Base-by-base conservation (phyloP, 1,284 basidiomycete genomes). In the Apiotrichum laibachii region DNA sequence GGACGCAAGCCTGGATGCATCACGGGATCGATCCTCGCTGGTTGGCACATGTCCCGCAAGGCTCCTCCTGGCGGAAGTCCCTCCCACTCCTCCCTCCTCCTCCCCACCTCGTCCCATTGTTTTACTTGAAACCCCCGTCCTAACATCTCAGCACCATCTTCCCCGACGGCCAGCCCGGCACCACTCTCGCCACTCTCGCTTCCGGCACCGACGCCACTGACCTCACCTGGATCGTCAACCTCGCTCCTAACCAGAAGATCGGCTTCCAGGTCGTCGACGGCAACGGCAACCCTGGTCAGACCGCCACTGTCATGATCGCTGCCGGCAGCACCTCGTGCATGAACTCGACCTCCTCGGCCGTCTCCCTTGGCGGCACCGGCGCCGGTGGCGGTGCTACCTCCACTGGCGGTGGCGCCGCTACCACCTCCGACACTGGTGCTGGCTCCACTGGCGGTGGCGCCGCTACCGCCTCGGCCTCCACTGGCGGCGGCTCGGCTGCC, bases 121-220 rank as follows among this genome's bases (percentile, higher is more conserved):
- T 31, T 31, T 31, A 7, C 7, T 31, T 31, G 26, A 31, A 4
- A 3, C 3, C 7, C 26, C 26, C 26, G 26, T 31, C 4, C 26
- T 31, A 31, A 31, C 26, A 31, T 31, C 26, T 7, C 62, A 72
- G 70, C 48, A 62, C 83, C 43, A 70, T 88, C 63, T 75, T 89
- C 60, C 88, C 88, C 56, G 87, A 87, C 85, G 85, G 84, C 50
- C 84, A 89, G 67, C 67, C 82, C 3, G 58, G 75, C n/a, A 85
- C 82, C 50, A 77, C 88, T 33, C 85, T 89, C 70, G 67, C 82
- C 77, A 68, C 47, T 43, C 55, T 73, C 55, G 57, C 52, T 50
- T 45, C 48, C 40, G 21, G 31, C 35, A 55, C 61, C 21, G 43
- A 40, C 19, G 82, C 79, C 3, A 85, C 74, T 33, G 73, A 69